These are phyloP conservation scores for Fimicolochytrium jonesii DNA, from an alignment of 192 early-diverging fungal genomes.

Conservation along the genomic window DNA sequence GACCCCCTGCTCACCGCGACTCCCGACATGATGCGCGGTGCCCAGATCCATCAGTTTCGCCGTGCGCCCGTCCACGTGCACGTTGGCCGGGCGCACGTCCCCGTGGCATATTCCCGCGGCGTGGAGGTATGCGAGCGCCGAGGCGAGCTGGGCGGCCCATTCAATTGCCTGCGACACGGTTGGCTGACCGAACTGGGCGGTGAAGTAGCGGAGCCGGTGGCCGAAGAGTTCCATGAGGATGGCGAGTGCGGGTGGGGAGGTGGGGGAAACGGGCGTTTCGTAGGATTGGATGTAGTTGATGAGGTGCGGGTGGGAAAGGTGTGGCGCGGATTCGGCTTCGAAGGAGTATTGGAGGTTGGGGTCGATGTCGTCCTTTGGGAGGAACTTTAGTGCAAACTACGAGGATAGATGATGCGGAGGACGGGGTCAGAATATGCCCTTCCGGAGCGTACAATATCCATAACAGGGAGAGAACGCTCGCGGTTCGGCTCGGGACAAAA, in stretches of 20 bases:
- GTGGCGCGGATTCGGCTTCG: slow-evolving; percentile 2
- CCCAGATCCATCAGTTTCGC: slow-evolving; percentile 11
- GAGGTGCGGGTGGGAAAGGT: slow-evolving; percentile 6
- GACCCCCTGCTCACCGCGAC: background rate
- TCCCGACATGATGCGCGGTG: slow-evolving; percentile 1
- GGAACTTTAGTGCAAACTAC: slow-evolving; percentile 9
- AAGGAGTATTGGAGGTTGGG: background rate
- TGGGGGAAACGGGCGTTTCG: background rate
- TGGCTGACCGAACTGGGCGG: background rate
- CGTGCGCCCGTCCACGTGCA: slow-evolving; percentile 1
- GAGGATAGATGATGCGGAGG: too few species aligned
- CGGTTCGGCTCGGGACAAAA: too few species aligned
- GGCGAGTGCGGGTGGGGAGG: background rate
- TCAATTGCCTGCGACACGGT: background rate
- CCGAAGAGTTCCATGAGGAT: slow-evolving; percentile 11
- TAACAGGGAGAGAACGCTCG: too few species aligned
- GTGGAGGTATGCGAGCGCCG: background rate
- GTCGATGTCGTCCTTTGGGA: slow-evolving; percentile 11
- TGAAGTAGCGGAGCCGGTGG: slow-evolving; percentile 1
- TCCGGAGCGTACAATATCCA: too few species aligned
- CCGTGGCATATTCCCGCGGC: slow-evolving; percentile 3
- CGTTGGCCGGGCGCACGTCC: slow-evolving; percentile 1
- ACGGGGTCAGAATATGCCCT: too few species aligned
- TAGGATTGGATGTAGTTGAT: background rate
- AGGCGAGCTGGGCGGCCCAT: slow-evolving; percentile 1